Base-by-base conservation (phyloP, 1,139 yeast species). In the Nakaseomyces glabratus region DNA sequence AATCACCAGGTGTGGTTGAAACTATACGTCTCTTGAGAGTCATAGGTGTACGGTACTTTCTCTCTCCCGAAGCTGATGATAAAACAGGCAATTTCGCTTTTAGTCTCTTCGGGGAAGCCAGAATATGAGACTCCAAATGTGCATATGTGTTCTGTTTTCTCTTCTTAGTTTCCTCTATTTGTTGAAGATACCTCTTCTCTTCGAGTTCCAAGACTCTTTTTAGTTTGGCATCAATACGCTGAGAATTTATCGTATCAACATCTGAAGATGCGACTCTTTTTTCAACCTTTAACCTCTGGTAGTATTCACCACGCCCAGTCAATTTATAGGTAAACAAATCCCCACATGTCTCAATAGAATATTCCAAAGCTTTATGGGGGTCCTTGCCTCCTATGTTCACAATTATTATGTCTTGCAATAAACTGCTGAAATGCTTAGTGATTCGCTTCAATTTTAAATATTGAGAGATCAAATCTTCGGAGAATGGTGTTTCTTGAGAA, bases 71-170 rank as follows among this genome's bases (percentile, higher is more conserved):
- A 16, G 48, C 53, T 4, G 59, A 53, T 6, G 49, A 35, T 10
- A 55, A 41, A 1, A 55, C 54, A n/a, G 59, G 58, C 17, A 55
- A 34, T 35, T 55, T 55, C 12, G 47, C 40, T 31, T 42, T 50
- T 25, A 41, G 42, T 21, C 36, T 11, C 28, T 42, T 51, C 6
- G 59, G 59, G 3, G 60, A 55, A 1, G 59, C 57, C 6, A 43
- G 40, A 15, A 53, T 42, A 36, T 55, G 59, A 2, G 49, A 42
- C 28, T 47, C 48, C 25, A 55, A 37, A 35, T 53, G 54, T 2
- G 52, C 49, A 31, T 55, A 55, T 7, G 57, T 51, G 30, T 52
- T 48, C 28, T 41, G 45, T 18, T 42, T 46, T 21, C 44, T 41
- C 8, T 36, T 34, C 19, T 44, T 44, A 5, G 36, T 35, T n/a